Conservation (phyloP, 257 asterid species). For the Lycium barbarum region DNA sequence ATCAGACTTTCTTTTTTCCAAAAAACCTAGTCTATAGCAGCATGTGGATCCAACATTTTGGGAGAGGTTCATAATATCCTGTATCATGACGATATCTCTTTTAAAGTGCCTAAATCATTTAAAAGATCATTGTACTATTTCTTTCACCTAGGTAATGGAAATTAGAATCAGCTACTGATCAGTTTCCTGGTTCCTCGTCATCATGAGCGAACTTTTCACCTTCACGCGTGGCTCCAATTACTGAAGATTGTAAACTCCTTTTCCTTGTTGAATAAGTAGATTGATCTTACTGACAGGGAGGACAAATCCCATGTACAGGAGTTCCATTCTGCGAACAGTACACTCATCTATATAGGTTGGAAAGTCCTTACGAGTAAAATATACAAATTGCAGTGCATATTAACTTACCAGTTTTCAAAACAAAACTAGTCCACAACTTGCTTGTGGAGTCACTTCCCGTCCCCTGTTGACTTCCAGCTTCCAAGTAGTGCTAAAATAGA, state of each 20-base stretch:
- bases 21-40: background rate
- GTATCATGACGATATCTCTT: background rate
- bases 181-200: background rate
- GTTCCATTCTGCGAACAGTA: slow-evolving; percentile 10
- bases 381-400: background rate
- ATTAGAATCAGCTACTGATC: background rate
- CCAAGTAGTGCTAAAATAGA: slow-evolving; percentile 5
- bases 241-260: background rate
- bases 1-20: background rate
- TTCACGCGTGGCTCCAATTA: background rate
- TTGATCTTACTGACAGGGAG: background rate
- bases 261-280: slow-evolving; percentile 10
- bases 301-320: background rate
- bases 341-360: slow-evolving; percentile 20
- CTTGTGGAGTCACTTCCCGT: background rate
- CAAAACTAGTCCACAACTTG: background rate
- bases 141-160: slow-evolving; percentile 13
- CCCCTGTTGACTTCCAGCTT: slow-evolving; percentile 1
- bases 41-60: background rate
- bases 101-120: slow-evolving; percentile 1
- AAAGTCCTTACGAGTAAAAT: background rate
- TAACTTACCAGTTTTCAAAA: no score
- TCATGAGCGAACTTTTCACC: background rate
- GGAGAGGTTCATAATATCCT: slow-evolving; percentile 7
- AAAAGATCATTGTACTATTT: background rate